Evolutionary conservation across 208 protist species (phyloP).

Genomic region (Vickermania ingenoplastis): DNA sequence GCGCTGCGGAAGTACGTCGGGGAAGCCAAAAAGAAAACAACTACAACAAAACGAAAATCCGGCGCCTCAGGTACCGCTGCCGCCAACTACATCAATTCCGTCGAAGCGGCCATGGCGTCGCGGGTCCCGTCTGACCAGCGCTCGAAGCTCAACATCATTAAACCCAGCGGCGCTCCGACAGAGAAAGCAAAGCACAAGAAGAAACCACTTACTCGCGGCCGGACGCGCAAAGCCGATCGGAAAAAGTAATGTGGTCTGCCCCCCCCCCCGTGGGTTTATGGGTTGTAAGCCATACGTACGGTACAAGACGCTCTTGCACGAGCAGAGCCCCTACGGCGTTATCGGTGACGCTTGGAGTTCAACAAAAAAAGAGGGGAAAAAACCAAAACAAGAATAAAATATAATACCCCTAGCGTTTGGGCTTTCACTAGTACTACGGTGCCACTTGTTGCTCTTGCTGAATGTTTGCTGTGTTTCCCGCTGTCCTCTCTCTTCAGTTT

Average conservation of each 20-base stretch:
- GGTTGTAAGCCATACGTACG: too few species aligned
- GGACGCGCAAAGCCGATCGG: slow-evolving; percentile 25
- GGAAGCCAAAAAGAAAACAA: slow-evolving; percentile 68
- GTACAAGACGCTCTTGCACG: too few species aligned
- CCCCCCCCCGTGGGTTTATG: too few species aligned
- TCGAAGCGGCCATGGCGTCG: slow-evolving; percentile 80
- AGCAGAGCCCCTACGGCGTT: too few species aligned
- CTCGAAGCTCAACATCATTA: slow-evolving; percentile 75
- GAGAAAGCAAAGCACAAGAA: slow-evolving; percentile 71
- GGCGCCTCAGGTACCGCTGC: slow-evolving; percentile 46
- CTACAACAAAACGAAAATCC: slow-evolving; percentile 52
- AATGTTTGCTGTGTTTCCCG: too few species aligned
- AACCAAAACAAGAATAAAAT: too few species aligned
- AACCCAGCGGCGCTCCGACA: slow-evolving; percentile 19
- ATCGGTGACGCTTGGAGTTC: too few species aligned
- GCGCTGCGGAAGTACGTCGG: slow-evolving; percentile 81
- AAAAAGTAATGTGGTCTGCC: background rate
- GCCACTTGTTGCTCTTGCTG: too few species aligned
- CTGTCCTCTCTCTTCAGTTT: too few species aligned
- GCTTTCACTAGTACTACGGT: too few species aligned
- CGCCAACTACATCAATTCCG: slow-evolving; percentile 69
- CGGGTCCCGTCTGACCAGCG: slow-evolving; percentile 83
- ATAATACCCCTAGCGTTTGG: too few species aligned
- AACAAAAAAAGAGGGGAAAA: too few species aligned
- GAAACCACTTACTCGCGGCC: slow-evolving; percentile 82